Conservation (phyloP, 495 filamentous ascomycete genomes). For the Penicillium angulare region DNA sequence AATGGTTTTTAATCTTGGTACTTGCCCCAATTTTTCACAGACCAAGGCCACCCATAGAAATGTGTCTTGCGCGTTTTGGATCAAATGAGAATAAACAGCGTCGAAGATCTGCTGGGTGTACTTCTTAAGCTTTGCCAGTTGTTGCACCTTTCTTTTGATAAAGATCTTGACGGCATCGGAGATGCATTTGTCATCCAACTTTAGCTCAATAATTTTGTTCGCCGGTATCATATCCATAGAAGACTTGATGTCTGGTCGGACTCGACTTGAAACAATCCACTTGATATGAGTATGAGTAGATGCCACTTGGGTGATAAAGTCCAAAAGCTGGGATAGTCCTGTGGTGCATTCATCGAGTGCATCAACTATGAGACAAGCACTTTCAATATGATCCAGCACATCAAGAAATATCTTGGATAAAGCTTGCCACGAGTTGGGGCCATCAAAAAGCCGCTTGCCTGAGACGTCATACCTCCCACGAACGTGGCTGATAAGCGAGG, state of each 20-base stretch:
- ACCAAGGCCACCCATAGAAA: constrained; percentile 25
- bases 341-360: constrained; percentile 48
- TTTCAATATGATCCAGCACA: constrained; percentile 19
- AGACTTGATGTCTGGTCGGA: constrained; percentile 19
- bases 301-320: constrained; percentile 25
- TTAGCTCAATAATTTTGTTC: constrained; percentile 14
- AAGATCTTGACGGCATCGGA: constrained; percentile 22
- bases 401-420: background rate
- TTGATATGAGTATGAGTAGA: constrained; percentile 18
- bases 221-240: background rate
- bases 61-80: constrained; percentile 14
- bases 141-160: constrained; percentile 30
- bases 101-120: constrained; percentile 2
- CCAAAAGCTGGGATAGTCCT: constrained; percentile 27
- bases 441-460: constrained; percentile 24
- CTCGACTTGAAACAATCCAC: constrained; percentile 34
- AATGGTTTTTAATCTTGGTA: background rate
- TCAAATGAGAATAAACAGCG: constrained; percentile 15
- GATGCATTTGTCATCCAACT: constrained; percentile 18
- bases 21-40: constrained; percentile 13
- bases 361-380: constrained; percentile 43
- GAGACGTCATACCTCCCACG: constrained; percentile 14
- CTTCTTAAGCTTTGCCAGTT: constrained; percentile 10
- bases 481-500: constrained; percentile 29
- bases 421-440: constrained; percentile 14